Base-by-base conservation (phyloP, 108 stramenopile genomes). In the Cyclotella choctawhatcheeana region DNA sequence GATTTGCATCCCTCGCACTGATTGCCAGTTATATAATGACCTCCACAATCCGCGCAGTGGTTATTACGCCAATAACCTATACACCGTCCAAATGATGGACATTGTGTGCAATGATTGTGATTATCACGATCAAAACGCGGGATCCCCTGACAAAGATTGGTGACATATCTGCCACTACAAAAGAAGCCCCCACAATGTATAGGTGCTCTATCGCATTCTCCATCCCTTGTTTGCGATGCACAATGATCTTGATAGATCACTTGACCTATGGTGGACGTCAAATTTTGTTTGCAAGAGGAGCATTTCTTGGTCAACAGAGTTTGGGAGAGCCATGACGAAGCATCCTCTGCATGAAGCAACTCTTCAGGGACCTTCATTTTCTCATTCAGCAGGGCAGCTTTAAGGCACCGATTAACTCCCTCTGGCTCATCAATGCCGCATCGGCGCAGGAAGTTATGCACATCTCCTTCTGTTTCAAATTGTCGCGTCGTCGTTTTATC, bases 401-500 rank as follows among this genome's bases (percentile, higher is more conserved):
- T 55, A 2, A 55, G 3, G n/a, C 54, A 55, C 54, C 4, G 4
- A 17, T 55, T 55, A 5, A 55, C 54, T 30, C 17, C 17, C 6
- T 27, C 30, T 10, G 25, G 25, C 2, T 55, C 54, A 30, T 22
- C 4, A 8, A 55, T 22, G 26, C 54, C 54, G n/a, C 54, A 55
- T 5, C 54, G 54, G 29, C 54, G 25, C 24, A 55, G 54, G 27
- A 55, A 55, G 30, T 55, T 27, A n/a, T 55, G 54, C 20, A 55
- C 54, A 55, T 55, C 54, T 13, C 27, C 54, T 30, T 27, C 25
- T 17, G 54, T 55, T 26, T 55, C 54, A 31, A 55, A 55, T 55
- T 55, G 54, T 5, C 54, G 6, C 7, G 8, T 31, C 27, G 14
- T 55, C 27, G 5, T 55, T 10, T 55, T n/a, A 5, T 55, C 54